phyloP scores from a whole-genome alignment of 441 rosid species.

The Arabidopsis hybrid region DNA sequence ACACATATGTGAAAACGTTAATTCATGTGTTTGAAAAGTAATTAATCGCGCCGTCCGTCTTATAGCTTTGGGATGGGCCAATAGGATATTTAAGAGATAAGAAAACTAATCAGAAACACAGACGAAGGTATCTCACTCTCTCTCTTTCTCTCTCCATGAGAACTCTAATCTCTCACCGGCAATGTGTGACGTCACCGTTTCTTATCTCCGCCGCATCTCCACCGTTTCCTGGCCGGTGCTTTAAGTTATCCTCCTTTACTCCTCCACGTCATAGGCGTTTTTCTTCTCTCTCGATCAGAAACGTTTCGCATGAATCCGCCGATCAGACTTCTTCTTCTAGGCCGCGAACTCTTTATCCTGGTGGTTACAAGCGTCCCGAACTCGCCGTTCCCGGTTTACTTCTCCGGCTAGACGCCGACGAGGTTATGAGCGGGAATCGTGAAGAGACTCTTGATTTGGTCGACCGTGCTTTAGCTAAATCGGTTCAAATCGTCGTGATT shows the following conservation, averaged over 20 bases:
- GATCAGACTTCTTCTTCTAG: slow-evolving; percentile 55
- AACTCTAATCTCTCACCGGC: slow-evolving; percentile 39
- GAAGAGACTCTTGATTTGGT: slow-evolving; percentile 60
- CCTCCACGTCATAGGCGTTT: slow-evolving; percentile 35
- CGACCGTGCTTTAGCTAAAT: slow-evolving; percentile 73
- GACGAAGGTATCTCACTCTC: slow-evolving; percentile 13
- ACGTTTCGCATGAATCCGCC: slow-evolving; percentile 45
- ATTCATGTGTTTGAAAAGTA: background rate
- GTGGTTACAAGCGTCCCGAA: slow-evolving; percentile 92
- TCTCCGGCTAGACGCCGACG: slow-evolving; percentile 69
- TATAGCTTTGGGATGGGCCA: slow-evolving; percentile 23
- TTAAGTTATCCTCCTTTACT: slow-evolving; percentile 12
- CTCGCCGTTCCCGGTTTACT: slow-evolving; percentile 73
- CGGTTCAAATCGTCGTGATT: slow-evolving; percentile 79
- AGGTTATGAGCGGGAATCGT: slow-evolving; percentile 51
- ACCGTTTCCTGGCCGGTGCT: slow-evolving; percentile 28
- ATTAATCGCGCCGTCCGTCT: slow-evolving; percentile 34
- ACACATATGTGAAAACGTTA: too few species aligned
- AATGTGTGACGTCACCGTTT: slow-evolving; percentile 44
- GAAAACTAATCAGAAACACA: slow-evolving; percentile 47
- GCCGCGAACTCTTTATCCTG: slow-evolving; percentile 77
- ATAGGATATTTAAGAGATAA: slow-evolving; percentile 39
- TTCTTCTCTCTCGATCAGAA: slow-evolving; percentile 51
- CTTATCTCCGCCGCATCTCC: slow-evolving; percentile 28
- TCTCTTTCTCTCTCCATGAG: slow-evolving; percentile 30